Base-by-base conservation (phyloP, 805 yeast species). In the Pichia scutulata region DNA sequence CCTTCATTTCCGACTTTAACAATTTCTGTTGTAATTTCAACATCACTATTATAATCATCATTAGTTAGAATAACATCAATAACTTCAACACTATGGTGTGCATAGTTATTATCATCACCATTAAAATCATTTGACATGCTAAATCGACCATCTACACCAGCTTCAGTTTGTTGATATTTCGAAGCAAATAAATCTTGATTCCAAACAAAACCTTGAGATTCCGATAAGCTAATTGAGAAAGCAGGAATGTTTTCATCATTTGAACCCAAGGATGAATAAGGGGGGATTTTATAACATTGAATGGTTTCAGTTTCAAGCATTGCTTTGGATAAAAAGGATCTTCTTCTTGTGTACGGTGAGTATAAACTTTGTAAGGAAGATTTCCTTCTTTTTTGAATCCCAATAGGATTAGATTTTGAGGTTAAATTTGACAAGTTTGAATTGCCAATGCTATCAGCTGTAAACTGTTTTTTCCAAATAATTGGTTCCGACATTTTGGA, bases 111-210 rank as follows among this genome's bases (percentile, higher is more conserved):
- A 39, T 54, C 57, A 25, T 51, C 53, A 13, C 44, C 48, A 14
- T 44, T 48, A 8, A 47, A 49, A 36, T 55, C 57, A 30, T 56
- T 55, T 40, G 52, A 53, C 46, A 58, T 60, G 40, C 56, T 57
- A n/a, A 60, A 60, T 22, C 10, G 23, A 13, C 18, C 39, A 25
- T 54, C 49, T n/a, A 61, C 49, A 0, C 67, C 67, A 1, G 73
- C 74, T 44, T 72, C 64, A 43, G 65, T 68, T 51, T 84, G 90
- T 59, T 82, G 86, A 61, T 80, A 81, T 26, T 82, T 81, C 1
- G 82, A 72, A 2, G 89, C 90, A 71, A 84, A 85, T 43, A 84
- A 66, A 58, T 84, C 90, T 60, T 84, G 90, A 61, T 85, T 84
- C 78, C 88, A 85, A 2, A 77, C 65, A 58, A 84, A 85, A 3